Conservation (phyloP, 176 grass and related monocot genomes). For the Musa beccarii region DNA sequence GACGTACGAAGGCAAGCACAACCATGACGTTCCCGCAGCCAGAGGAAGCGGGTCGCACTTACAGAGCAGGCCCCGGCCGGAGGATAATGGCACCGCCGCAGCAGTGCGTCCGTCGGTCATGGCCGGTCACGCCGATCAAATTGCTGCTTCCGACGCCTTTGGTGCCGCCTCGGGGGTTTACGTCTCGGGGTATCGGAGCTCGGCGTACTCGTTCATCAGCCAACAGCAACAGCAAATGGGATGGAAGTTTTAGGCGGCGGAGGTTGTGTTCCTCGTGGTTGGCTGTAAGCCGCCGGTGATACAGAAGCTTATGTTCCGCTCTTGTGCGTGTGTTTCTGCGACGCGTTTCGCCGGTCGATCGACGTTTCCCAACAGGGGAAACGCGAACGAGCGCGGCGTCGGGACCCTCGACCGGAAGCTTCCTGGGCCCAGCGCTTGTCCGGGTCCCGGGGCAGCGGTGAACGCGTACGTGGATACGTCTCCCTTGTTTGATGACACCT, state of each 20-base stretch:
- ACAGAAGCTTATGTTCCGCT: background rate
- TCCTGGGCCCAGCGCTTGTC: too few species aligned
- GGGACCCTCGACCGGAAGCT: too few species aligned
- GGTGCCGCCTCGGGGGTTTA: background rate
- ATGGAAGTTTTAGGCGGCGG: background rate
- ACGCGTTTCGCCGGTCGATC: background rate
- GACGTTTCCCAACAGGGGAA: too few species aligned
- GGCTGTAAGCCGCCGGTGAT: background rate
- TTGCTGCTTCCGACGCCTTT: background rate
- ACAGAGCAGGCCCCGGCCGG: background rate
- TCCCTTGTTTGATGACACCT: too few species aligned
- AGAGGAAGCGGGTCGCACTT: background rate
- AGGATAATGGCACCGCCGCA: background rate
- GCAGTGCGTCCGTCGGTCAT: background rate
- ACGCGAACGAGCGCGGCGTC: too few species aligned
- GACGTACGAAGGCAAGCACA: too few species aligned
- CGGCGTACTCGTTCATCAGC: background rate
- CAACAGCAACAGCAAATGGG: constrained; percentile 29
- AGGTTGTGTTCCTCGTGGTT: background rate
- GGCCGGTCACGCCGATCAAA: background rate
- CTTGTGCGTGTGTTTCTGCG: background rate
- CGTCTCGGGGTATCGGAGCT: constrained; percentile 1
- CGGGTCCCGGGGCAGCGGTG: too few species aligned
- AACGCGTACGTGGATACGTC: too few species aligned
- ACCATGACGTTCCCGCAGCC: background rate